A percentile compares a stretch with the other conserved stretches of the same genome.
These are phyloP conservation scores for Starmera stellimalicola DNA, from an alignment of 1,139 yeast species.

Conservation along the genomic window DNA sequence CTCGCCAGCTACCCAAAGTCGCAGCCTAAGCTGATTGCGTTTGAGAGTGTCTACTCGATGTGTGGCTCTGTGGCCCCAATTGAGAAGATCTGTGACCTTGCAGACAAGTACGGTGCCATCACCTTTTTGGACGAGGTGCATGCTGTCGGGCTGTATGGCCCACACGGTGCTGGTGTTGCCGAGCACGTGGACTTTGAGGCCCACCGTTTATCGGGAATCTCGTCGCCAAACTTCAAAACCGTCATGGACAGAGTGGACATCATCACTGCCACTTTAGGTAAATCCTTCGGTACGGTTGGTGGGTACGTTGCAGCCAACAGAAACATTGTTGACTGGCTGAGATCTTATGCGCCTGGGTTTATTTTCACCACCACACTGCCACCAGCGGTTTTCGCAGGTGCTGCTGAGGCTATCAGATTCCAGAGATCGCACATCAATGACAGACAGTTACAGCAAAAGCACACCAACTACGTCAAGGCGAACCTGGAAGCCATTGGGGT, in stretches of 20 bases:
- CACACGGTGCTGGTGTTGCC: conserved; percentile 99
- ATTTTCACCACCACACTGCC: conserved; percentile 95
- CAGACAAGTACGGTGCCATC: conserved; percentile 94
- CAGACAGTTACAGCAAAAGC: conserved; percentile 76
- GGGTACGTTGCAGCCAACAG: conserved; percentile 93
- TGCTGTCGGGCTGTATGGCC: conserved; percentile 98
- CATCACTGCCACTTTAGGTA: conserved; percentile 95
- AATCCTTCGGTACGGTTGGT: conserved; percentile 95
- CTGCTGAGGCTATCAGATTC: conserved; percentile 76
- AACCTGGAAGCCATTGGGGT: conserved; percentile 64
- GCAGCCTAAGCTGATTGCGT: conserved; percentile 89
- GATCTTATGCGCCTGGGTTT: conserved; percentile 96
- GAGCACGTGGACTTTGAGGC: conserved; percentile 87
- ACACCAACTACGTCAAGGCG: conserved; percentile 77
- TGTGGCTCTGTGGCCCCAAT: conserved; percentile 96
- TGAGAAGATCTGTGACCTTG: conserved; percentile 85
- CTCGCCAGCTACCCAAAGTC: conserved; percentile 74
- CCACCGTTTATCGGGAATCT: conserved; percentile 61
- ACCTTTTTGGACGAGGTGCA: conserved; percentile 98
- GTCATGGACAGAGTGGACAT: conserved; percentile 89
- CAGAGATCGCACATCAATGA: conserved; percentile 71
- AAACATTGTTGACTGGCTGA: conserved; percentile 82
- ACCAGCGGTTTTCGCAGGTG: conserved; percentile 97
- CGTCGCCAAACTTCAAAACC: conserved; percentile 41
- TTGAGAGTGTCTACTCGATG: conserved; percentile 97